Evolutionary conservation across 2,329 filamentous ascomycete species (phyloP).

Genomic region (Pseudopyrenochaeta lycopersici): DNA sequence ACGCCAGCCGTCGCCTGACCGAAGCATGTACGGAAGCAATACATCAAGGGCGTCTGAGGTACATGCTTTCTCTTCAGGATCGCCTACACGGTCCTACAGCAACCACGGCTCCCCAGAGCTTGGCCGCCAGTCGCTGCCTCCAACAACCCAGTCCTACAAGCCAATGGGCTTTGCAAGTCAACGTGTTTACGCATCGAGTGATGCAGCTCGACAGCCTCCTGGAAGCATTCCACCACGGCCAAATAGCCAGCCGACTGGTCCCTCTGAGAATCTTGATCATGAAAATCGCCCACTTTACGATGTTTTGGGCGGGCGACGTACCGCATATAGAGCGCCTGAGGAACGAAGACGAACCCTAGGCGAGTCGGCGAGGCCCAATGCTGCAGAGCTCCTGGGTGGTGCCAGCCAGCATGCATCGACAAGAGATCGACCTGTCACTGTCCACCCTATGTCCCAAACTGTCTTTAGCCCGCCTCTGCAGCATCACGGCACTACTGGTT

Average conservation of each 20-base stretch:
- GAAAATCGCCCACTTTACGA: slow-evolving; percentile 35
- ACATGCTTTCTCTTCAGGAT: slow-evolving; percentile 37
- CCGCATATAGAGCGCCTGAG: slow-evolving; percentile 38
- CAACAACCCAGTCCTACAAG: slow-evolving; percentile 44
- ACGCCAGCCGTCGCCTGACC: slow-evolving; percentile 50
- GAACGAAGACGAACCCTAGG: slow-evolving; percentile 47
- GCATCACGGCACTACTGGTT: slow-evolving; percentile 24
- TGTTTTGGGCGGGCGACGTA: slow-evolving; percentile 33
- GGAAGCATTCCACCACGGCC: slow-evolving; percentile 48
- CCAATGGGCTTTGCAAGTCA: slow-evolving; percentile 39
- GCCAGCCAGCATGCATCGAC: slow-evolving; percentile 26
- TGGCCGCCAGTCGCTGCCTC: slow-evolving; percentile 42
- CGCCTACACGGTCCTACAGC: slow-evolving; percentile 45
- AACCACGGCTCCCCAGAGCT: slow-evolving; percentile 47
- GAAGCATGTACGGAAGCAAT: slow-evolving; percentile 36
- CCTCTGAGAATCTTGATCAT: slow-evolving; percentile 31
- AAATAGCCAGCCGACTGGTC: slow-evolving; percentile 50
- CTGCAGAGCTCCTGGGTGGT: slow-evolving; percentile 42
- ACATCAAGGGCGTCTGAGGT: slow-evolving; percentile 38
- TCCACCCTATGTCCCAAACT: slow-evolving; percentile 51
- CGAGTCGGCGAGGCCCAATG: slow-evolving; percentile 44
- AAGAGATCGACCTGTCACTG: slow-evolving; percentile 48
- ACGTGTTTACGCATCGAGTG: slow-evolving; percentile 43
- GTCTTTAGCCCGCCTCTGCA: slow-evolving; percentile 48
- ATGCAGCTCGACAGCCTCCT: slow-evolving; percentile 34